phyloP scores from a whole-genome alignment of 768 basidiomycete genomes.

The Boletus barrowsii region DNA sequence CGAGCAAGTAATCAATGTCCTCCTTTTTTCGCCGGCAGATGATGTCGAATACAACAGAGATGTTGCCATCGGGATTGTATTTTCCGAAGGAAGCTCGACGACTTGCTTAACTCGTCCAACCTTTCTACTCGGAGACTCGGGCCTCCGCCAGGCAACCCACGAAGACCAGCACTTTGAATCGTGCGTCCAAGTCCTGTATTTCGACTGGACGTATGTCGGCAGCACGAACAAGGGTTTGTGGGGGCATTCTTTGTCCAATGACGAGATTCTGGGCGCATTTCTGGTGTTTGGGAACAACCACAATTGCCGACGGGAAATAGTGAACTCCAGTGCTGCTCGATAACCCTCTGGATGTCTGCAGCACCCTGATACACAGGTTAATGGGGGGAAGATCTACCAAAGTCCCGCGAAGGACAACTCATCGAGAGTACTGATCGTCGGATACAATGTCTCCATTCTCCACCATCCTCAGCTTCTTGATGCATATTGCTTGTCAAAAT shows the following conservation, averaged over 20 bases:
- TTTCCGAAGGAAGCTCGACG: neutral
- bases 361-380: neutral
- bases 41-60: neutral
- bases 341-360: neutral
- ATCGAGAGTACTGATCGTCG: neutral
- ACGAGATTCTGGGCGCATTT: too few relatives aligned
- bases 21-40: neutral
- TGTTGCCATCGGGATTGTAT: neutral
- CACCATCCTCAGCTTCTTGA: neutral
- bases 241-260: too few relatives aligned
- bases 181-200: neutral
- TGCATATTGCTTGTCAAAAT: neutral
- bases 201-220: neutral
- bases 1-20: neutral
- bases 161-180: neutral
- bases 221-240: neutral
- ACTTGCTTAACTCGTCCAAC: neutral
- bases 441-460: neutral
- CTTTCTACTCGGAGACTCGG: neutral
- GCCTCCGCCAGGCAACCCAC: neutral
- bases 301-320: too few relatives aligned
- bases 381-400: neutral
- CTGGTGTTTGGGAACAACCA: too few relatives aligned
- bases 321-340: neutral
- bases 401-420: neutral